Evolutionary conservation across 768 basidiomycete species (phyloP), one percentile per base, ranked within the genome.

Genomic region (Lentinula detonsa): DNA sequence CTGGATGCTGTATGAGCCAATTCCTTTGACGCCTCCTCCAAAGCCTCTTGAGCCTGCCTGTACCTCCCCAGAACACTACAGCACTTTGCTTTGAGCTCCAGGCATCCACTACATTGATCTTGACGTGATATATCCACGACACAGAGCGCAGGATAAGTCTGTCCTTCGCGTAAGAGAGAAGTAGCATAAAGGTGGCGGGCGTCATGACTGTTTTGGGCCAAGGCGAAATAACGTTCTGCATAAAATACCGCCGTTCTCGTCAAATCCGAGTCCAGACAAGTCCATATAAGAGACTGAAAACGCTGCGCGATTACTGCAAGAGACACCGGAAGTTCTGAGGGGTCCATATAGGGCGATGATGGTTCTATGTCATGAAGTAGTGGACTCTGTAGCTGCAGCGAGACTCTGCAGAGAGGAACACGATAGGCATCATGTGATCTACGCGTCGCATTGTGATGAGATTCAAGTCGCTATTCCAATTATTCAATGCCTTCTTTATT

Each of bases 111-210:
- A 65, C 91, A 93, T 62, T 79, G 80, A 58, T 79, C 75, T 52
- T 86, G 85, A 52, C 78, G 74, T 2, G 87, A 80, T 37, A 81
- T 72, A 69, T 84, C 85, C 63, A 93, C 88, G 54, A 91, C 74
- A 68, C 82, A 76, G 39, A 90, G 72, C 4, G 93, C 92, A 11
- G 91, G 90, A 67, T 90, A 86, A 13, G 86, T 82, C 68, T 90
- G 88, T 60, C 81, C 82, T 65, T 85, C 81, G 5, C 79, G 83
- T 48, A 92, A 80, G 64, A 95, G 83, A 18, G 87, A 80, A 46
- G 83, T 86, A 64, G 93, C 91, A 78, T 91, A 91, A 49, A 95
- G 81, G 77, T 92, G 92, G 60, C 90, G 84, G 65, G 91, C 85
- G 69, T 91, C 87, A 70, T 95, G 93, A 72, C 84, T 85, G 34